Conservation (phyloP, 257 asterid species). For the Solanum microdontum region DNA sequence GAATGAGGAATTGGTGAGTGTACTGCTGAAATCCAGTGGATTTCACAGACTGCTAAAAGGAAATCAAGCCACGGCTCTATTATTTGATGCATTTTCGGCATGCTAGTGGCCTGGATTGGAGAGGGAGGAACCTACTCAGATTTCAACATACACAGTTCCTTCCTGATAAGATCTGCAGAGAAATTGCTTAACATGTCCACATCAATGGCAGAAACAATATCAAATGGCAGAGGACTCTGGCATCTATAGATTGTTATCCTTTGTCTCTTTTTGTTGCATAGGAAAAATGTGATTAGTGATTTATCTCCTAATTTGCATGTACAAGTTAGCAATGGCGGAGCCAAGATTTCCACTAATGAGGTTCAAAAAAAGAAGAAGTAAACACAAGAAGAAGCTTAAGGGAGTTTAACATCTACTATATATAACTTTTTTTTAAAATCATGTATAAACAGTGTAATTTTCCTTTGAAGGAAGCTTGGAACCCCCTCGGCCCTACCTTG, state of each 20-base stretch:
- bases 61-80: neutral
- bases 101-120: neutral
- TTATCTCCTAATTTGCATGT: neutral
- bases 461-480: neutral
- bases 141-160: neutral
- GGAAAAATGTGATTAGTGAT: neutral
- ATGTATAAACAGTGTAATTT: neutral
- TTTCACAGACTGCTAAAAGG: neutral
- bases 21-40: neutral
- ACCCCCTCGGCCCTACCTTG: neutral
- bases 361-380: neutral
- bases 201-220: neutral
- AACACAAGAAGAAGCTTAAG: neutral
- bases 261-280: neutral
- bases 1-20: neutral
- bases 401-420: neutral
- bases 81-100: neutral
- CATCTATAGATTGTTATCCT: neutral
- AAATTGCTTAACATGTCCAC: neutral
- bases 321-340: neutral
- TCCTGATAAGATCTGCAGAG: neutral
- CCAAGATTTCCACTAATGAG: neutral
- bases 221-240: neutral
- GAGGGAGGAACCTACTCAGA: neutral
- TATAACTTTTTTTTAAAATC: neutral